These are phyloP conservation scores for Aspergillus nomiae DNA, from an alignment of 2,329 filamentous ascomycete genomes.

Conservation along the genomic window DNA sequence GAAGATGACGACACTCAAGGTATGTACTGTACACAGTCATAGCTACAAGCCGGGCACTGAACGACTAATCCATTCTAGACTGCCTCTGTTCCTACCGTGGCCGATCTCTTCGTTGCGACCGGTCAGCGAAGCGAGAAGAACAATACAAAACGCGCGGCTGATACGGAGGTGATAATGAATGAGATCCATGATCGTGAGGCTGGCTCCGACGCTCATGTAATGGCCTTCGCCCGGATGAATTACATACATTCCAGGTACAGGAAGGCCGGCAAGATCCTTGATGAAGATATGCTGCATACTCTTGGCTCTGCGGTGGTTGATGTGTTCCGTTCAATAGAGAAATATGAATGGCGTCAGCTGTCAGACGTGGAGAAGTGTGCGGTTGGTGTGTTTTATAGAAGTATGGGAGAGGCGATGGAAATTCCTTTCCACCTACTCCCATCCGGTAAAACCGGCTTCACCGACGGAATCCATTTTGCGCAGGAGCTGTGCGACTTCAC, in stretches of 20 bases:
- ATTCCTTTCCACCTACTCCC: conserved; percentile 46
- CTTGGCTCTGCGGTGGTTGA: conserved; percentile 62
- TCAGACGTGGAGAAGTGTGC: conserved; percentile 66
- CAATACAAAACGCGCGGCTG: conserved; percentile 50
- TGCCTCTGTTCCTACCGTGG: conserved; percentile 54
- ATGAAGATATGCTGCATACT: conserved; percentile 62
- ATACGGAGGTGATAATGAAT: conserved; percentile 49
- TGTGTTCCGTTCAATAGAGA: conserved; percentile 59
- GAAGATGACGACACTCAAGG: conserved; percentile 30
- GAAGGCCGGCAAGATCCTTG: conserved; percentile 55
- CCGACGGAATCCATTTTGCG: conserved; percentile 12
- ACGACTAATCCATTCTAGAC: conserved; percentile 29
- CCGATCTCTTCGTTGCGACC: conserved; percentile 48
- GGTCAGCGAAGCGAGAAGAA: conserved; percentile 47
- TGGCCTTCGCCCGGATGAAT: conserved; percentile 61
- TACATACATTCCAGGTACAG: conserved; percentile 59
- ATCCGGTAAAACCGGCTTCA: conserved; percentile 16
- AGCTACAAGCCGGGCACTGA: neutral
- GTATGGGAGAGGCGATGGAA: conserved; percentile 66
- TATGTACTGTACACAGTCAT: neutral
- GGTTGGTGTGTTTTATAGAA: conserved; percentile 63
- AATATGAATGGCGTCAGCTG: conserved; percentile 67
- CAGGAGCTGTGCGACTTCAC: conserved; percentile 15
- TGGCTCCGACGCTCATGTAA: conserved; percentile 40
- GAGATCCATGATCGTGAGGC: conserved; percentile 44